A percentile compares a stretch with the other conserved stretches of the same genome.
These are phyloP conservation scores for Ascochyta fabae DNA, from an alignment of 2,329 filamentous ascomycete species.

Conservation along the genomic window DNA sequence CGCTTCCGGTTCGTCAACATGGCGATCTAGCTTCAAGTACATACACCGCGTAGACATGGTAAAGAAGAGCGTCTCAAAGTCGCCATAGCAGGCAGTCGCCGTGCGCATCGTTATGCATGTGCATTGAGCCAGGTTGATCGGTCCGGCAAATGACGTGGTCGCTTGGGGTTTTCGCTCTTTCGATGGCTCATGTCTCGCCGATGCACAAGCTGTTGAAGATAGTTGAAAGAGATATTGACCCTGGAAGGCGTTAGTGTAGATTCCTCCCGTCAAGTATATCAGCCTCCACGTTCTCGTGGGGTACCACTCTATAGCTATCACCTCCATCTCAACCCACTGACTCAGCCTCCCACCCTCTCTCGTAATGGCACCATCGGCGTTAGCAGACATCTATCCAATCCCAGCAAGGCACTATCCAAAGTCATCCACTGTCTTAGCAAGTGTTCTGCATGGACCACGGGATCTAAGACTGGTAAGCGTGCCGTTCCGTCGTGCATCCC, in stretches of 20 bases:
- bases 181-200: constrained; percentile 46
- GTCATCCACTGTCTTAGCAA: constrained; percentile 47
- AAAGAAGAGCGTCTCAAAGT: constrained; percentile 44
- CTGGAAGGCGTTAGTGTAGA: constrained; percentile 37
- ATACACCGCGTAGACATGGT: constrained; percentile 40
- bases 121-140: constrained; percentile 45
- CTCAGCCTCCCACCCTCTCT: constrained; percentile 30
- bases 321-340: constrained; percentile 28
- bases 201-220: constrained; percentile 41
- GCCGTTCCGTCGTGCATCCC: constrained; percentile 43
- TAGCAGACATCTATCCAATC: constrained; percentile 50
- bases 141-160: constrained; percentile 49
- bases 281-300: constrained; percentile 49
- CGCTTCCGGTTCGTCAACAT: constrained; percentile 31
- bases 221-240: constrained; percentile 31
- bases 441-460: constrained; percentile 52
- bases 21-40: constrained; percentile 44
- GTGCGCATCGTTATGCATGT: constrained; percentile 45
- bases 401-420: constrained; percentile 48
- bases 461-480: constrained; percentile 52
- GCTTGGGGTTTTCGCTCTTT: constrained; percentile 37
- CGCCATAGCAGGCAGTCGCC: constrained; percentile 36
- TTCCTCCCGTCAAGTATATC: constrained; percentile 45
- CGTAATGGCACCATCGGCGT: constrained; percentile 51
- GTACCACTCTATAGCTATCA: constrained; percentile 40